phyloP scores from a whole-genome alignment of 2,329 filamentous ascomycete species.

The Verticillium longisporum region DNA sequence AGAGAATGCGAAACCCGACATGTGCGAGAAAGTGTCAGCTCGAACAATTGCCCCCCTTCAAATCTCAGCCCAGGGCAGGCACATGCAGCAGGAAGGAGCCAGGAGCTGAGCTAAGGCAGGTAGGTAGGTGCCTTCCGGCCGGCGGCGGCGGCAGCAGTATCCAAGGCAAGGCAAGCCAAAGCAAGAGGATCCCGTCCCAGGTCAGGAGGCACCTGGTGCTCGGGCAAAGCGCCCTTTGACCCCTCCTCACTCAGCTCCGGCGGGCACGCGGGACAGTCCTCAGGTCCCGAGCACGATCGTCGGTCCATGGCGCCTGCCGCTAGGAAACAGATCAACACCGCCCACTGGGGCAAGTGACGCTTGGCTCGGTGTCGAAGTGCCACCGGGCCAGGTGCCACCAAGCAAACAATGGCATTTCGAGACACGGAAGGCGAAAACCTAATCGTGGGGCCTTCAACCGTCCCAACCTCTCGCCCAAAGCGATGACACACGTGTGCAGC shows the following conservation, averaged over 20 bases:
- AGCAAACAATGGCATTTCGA: background rate
- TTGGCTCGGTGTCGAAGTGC: too few relatives aligned
- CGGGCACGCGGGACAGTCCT: too few relatives aligned
- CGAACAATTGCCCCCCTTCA: background rate
- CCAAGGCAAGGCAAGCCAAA: too few relatives aligned
- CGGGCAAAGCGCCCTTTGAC: background rate
- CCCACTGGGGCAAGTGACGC: too few relatives aligned
- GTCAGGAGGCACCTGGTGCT: background rate
- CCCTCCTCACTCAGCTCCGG: background rate
- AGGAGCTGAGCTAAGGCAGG: background rate
- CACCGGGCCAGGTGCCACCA: background rate
- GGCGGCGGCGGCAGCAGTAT: too few relatives aligned
- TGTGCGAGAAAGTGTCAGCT: background rate
- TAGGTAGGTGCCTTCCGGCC: background rate
- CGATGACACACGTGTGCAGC: background rate
- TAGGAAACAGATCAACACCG: background rate
- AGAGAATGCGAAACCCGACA: background rate
- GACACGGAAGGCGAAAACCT: background rate
- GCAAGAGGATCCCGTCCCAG: background rate
- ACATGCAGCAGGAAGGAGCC: background rate
- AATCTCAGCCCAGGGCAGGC: background rate
- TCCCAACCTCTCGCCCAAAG: constrained; percentile 1
- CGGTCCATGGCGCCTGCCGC: background rate
- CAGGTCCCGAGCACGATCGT: background rate
- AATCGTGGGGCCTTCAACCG: background rate